A percentile compares a stretch with the other conserved stretches of the same genome.
Conservation (phyloP, 1,139 yeast genomes). For the Casaregolazyma suthepensis region DNA sequence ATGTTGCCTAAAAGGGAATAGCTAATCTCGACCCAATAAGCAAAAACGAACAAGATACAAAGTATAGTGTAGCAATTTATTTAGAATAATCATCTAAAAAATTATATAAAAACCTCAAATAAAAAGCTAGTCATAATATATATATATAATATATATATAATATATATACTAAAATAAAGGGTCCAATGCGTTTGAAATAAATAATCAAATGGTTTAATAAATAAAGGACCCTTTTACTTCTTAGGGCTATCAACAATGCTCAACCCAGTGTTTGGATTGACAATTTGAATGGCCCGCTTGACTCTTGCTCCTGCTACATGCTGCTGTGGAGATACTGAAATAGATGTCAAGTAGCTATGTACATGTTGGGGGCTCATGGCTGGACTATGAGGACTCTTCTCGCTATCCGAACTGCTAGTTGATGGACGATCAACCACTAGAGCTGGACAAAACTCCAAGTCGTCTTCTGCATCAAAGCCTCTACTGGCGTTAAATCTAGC, state of each 20-base stretch:
- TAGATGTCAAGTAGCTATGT: constrained; percentile 12
- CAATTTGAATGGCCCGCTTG: constrained; percentile 56
- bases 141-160: neutral
- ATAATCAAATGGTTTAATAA: neutral
- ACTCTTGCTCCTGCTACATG: constrained; percentile 18
- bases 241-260: constrained; percentile 30
- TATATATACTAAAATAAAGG: neutral
- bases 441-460: constrained; percentile 54
- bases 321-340: constrained; percentile 14
- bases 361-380: constrained; percentile 10
- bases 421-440: constrained; percentile 13
- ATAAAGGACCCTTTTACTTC: neutral
- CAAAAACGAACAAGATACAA: neutral
- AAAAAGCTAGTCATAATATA: neutral
- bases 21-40: neutral
- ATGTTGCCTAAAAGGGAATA: neutral
- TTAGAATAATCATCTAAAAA: neutral
- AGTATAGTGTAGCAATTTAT: neutral
- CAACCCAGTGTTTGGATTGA: constrained; percentile 72
- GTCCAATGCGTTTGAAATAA: neutral
- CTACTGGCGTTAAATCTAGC: constrained; percentile 55
- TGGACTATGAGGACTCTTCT: constrained; percentile 7
- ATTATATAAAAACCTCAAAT: neutral
- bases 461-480: constrained; percentile 66
- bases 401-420: constrained; percentile 11